These are phyloP conservation scores for Neoboletus brunneissimus DNA, from an alignment of 768 basidiomycete genomes.

Conservation along the genomic window DNA sequence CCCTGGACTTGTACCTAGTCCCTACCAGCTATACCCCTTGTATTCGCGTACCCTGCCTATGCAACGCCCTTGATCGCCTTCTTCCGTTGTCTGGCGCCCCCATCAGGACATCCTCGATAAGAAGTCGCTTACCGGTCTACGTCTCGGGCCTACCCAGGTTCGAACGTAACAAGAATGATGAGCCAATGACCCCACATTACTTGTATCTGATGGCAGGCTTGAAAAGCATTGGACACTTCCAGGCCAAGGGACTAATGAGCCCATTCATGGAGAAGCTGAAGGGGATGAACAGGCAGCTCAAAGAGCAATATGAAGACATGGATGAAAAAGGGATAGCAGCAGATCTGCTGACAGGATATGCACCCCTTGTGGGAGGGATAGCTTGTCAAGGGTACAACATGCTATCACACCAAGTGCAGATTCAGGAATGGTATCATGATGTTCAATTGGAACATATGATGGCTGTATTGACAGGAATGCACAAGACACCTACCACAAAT, in stretches of 20 bases:
- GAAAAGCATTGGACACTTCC: not conserved
- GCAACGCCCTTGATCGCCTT: too few relatives aligned
- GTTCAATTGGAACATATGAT: not conserved
- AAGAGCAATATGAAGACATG: rapidly evolving
- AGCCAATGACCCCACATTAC: not conserved
- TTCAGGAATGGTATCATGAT: not conserved
- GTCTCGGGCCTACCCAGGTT: too few relatives aligned
- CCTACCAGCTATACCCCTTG: too few relatives aligned
- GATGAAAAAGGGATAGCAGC: not conserved
- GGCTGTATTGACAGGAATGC: not conserved
- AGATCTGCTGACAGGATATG: not conserved
- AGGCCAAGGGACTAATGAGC: not conserved
- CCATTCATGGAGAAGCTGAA: not conserved
- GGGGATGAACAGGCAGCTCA: not conserved
- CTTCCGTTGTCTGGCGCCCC: too few relatives aligned
- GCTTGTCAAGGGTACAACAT: not conserved
- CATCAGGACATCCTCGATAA: too few relatives aligned
- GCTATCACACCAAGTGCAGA: not conserved
- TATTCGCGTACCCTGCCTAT: too few relatives aligned
- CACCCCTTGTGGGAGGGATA: too few relatives aligned
- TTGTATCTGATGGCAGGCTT: not conserved
- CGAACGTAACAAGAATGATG: too few relatives aligned
- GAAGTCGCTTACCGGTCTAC: too few relatives aligned
- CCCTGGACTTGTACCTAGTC: too few relatives aligned
- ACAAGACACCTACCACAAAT: too few relatives aligned